A percentile compares a stretch with the other conserved stretches of the same genome.
Evolutionary conservation across 192 early-diverging fungal genomes (phyloP).

Genomic region (Coemansia sp.): DNA sequence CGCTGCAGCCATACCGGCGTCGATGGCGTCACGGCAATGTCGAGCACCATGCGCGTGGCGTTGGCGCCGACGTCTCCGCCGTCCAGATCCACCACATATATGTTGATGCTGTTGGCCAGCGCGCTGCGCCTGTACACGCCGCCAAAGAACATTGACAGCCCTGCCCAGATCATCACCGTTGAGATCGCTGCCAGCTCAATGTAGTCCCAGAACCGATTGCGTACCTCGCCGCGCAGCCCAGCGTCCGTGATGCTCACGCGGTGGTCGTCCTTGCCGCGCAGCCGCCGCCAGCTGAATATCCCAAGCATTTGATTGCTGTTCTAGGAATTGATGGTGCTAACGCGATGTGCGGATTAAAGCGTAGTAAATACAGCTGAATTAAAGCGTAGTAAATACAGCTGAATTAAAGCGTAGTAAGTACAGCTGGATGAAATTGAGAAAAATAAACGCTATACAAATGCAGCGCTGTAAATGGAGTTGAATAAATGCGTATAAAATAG

Average conservation of each 20-base stretch:
- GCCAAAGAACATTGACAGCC: slow-evolving; percentile 40
- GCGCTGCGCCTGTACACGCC: slow-evolving; percentile 30
- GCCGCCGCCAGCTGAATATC: slow-evolving; percentile 20
- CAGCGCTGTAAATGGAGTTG: too few relatives aligned
- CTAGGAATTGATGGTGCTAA: neutral
- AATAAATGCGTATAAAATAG: neutral
- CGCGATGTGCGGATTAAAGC: too few relatives aligned
- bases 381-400: too few relatives aligned
- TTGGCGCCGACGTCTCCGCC: slow-evolving; percentile 34
- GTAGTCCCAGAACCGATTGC: slow-evolving; percentile 20
- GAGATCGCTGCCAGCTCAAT: slow-evolving; percentile 17
- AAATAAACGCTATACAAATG: too few relatives aligned
- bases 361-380: too few relatives aligned
- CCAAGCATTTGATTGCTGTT: slow-evolving; percentile 14
- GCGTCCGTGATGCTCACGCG: slow-evolving; percentile 21
- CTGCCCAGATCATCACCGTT: slow-evolving; percentile 35
- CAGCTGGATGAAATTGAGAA: too few relatives aligned
- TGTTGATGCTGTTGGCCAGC: slow-evolving; percentile 27
- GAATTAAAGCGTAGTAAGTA: too few relatives aligned
- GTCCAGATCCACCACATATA: slow-evolving; percentile 45
- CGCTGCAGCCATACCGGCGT: slow-evolving; percentile 23
- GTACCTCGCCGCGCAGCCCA: slow-evolving; percentile 16
- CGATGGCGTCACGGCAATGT: slow-evolving; percentile 7
- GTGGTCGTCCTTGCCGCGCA: slow-evolving; percentile 28
- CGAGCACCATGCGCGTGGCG: slow-evolving; percentile 28